phyloP scores from a whole-genome alignment of 208 protist species.

The Kentomonas sorsogonicus region DNA sequence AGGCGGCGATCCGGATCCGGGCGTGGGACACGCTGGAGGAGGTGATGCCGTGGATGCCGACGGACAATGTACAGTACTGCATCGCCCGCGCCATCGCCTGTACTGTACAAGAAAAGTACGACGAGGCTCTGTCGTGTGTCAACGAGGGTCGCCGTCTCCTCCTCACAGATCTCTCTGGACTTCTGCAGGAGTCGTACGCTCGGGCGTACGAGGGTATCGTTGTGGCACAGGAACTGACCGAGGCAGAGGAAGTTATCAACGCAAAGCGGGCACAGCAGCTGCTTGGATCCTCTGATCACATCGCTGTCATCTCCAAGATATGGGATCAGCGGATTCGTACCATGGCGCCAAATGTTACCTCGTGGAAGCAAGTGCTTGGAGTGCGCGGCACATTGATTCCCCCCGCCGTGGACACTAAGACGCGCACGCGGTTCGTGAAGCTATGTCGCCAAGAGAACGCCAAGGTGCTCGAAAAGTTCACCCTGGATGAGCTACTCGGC shows the following conservation, averaged over 20 bases:
- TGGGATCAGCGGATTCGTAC: conserved; percentile 92
- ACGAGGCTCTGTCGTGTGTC: conserved; percentile 39
- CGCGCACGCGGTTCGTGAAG: conserved; percentile 96
- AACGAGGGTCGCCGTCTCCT: conserved; percentile 57
- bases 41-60: conserved; percentile 47
- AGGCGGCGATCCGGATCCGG: conserved; percentile 77
- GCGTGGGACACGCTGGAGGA: conserved; percentile 58
- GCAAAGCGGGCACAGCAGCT: conserved; percentile 59
- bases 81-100: conserved; percentile 52
- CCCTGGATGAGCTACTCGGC: conserved; percentile 68
- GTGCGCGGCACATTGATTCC: conserved; percentile 91
- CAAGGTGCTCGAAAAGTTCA: conserved; percentile 71
- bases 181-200: conserved; percentile 83
- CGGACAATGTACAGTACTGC: conserved; percentile 56
- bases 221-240: conserved; percentile 94
- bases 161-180: conserved; percentile 61
- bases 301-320: conserved; percentile 77
- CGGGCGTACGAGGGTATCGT: conserved; percentile 94
- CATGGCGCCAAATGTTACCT: conserved; percentile 89
- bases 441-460: conserved; percentile 87
- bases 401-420: conserved; percentile 90
- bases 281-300: conserved; percentile 56
- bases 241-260: conserved; percentile 97
- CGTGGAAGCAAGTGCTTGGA: conserved; percentile 95
- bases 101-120: conserved; percentile 54